These are phyloP conservation scores for Corynespora cassiicola DNA, from an alignment of 2,329 filamentous ascomycete species.

Conservation along the genomic window DNA sequence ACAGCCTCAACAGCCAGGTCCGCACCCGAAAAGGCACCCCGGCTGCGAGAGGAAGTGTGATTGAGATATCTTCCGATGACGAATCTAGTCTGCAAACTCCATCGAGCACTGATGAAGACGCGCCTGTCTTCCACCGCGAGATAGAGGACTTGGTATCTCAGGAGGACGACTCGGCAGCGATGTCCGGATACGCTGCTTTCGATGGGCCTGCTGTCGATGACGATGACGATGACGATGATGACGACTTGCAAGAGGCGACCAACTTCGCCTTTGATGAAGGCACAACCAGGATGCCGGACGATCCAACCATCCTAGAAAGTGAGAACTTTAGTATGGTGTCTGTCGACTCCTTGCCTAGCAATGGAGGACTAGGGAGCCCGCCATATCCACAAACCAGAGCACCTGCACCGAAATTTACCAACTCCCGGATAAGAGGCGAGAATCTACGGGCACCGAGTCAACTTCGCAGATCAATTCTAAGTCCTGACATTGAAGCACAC, in stretches of 20 bases:
- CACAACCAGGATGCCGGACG: constrained; percentile 46
- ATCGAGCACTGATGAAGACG: constrained; percentile 29
- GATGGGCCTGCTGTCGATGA: constrained; percentile 10
- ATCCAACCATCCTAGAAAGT: constrained; percentile 54
- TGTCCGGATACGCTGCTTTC: too few relatives aligned
- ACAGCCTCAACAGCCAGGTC: constrained; percentile 19
- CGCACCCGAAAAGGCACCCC: constrained; percentile 37
- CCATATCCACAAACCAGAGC: constrained; percentile 17
- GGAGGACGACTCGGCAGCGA: too few relatives aligned
- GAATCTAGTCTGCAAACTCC: constrained; percentile 32
- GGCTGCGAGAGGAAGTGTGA: constrained; percentile 23
- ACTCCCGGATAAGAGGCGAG: constrained; percentile 19
- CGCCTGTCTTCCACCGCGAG: too few relatives aligned
- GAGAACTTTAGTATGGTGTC: constrained; percentile 61
- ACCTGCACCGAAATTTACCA: constrained; percentile 10
- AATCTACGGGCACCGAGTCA: constrained; percentile 16
- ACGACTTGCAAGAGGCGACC: constrained; percentile 26
- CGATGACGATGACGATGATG: constrained; percentile 23
- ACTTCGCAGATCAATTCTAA: too few relatives aligned
- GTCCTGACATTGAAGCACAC: constrained; percentile 7
- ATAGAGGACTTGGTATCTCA: too few relatives aligned
- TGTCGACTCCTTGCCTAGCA: constrained; percentile 52
- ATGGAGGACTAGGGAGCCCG: constrained; percentile 33
- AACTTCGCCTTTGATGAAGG: constrained; percentile 38
- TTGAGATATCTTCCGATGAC: constrained; percentile 26